Conservation (phyloP, 371 early-diverging fungal species). For the Chytridium lagenaria region DNA sequence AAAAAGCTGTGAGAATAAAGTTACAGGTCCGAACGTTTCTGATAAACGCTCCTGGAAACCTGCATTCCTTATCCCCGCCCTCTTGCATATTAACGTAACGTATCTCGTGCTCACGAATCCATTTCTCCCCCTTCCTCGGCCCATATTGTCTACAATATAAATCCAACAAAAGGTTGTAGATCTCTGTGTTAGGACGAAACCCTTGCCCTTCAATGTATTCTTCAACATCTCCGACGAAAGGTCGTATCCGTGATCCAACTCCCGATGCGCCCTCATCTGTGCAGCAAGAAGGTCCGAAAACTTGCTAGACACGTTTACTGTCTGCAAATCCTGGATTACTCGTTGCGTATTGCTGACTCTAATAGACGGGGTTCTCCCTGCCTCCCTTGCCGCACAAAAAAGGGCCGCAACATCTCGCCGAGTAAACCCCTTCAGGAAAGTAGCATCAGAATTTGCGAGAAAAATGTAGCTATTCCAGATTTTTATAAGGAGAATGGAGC, state of each 20-base stretch:
- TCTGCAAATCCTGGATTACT: not conserved
- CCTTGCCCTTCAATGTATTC: not conserved
- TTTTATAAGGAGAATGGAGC: not conserved
- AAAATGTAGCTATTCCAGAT: not conserved
- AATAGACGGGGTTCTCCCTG: not conserved
- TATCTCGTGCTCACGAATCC: constrained; percentile 4
- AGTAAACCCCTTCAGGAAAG: not conserved
- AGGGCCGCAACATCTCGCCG: not conserved
- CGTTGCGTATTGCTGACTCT: not conserved
- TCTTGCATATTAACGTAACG: not conserved
- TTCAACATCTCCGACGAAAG: not conserved
- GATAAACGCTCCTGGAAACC: not conserved
- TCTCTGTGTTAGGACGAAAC: not conserved
- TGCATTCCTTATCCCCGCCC: not conserved
- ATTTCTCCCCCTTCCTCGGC: not conserved
- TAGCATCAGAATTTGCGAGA: not conserved
- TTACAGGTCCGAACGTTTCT: not conserved
- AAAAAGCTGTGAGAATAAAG: not conserved
- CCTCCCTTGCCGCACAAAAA: not conserved
- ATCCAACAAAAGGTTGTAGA: constrained; percentile 6
- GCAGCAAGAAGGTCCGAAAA: not conserved
- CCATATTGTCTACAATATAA: constrained; percentile 11
- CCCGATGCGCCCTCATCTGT: not conserved
- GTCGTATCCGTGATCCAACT: not conserved
- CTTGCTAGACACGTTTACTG: not conserved